These are phyloP conservation scores for Fusarium citri DNA, from an alignment of 2,329 filamentous ascomycete species.

Conservation along the genomic window DNA sequence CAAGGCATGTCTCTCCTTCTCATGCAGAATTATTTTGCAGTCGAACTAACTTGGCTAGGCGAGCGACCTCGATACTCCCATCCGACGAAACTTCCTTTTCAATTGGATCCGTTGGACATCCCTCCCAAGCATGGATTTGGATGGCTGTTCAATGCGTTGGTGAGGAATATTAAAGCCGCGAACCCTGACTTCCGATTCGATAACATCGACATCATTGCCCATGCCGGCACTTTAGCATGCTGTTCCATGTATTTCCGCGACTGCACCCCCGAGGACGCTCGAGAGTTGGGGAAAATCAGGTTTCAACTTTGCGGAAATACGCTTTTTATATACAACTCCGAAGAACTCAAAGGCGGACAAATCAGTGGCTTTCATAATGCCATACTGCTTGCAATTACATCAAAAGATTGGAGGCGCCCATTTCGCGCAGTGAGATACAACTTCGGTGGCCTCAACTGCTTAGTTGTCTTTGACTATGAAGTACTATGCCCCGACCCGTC, in stretches of 20 bases:
- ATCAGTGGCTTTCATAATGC: background rate
- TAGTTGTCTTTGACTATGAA: background rate
- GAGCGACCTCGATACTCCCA: background rate
- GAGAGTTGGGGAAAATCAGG: background rate
- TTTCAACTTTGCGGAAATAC: background rate
- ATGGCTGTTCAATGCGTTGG: too few species aligned
- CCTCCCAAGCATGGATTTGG: background rate
- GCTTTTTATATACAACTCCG: background rate
- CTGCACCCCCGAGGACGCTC: background rate
- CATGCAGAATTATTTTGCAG: background rate
- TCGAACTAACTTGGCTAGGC: background rate
- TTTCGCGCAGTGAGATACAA: background rate
- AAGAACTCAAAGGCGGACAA: rapidly evolving
- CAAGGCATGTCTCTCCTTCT: background rate
- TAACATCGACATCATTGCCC: background rate
- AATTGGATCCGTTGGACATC: background rate
- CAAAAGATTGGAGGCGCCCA: too few species aligned
- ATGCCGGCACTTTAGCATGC: background rate
- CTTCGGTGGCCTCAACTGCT: background rate
- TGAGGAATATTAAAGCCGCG: background rate
- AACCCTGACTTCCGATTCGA: background rate
- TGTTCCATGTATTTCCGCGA: background rate
- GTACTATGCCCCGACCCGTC: background rate
- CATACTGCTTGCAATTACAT: background rate
- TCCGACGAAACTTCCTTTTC: background rate